Evolutionary conservation across 345 rosid genomes (phyloP), one percentile per base, ranked within the genome.

Genomic region (Euphorbia tirucalli): DNA sequence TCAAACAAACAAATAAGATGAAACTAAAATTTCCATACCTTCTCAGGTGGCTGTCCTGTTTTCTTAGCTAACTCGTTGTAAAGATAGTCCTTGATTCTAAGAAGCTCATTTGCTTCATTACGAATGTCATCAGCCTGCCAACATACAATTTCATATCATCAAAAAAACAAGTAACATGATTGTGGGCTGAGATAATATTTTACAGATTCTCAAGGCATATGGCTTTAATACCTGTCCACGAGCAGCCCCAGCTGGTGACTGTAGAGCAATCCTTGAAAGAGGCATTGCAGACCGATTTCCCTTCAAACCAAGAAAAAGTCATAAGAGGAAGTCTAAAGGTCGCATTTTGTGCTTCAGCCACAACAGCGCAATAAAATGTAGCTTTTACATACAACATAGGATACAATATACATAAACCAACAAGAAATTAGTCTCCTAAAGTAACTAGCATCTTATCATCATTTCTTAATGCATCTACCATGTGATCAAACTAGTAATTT

Each of bases 41-140:
- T 90, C 80, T 95, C 97, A 8, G 77, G 41, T 61, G 97, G 86
- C 78, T 90, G 97, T 50, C 99, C 91, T 0, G 97, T 95, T 22
- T 86, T 86, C 77, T 85, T 81, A 39, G 99, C 86, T 74, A 92
- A 81, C 81, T 92, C 97, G 13, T 67, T 84, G 76, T 78, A 87
- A 66, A 92, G 86, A 83, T 94, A 92, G 65, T 90, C 93, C 80
- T 83, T 77, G 69, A 94, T 82, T 78, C 96, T 87, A 52, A 90
- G 82, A 75, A 89, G 99, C 85, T 92, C 91, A 61, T 83, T 84
- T 25, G 96, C 88, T 83, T 95, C 97, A 70, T 86, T 88, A 22
- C 71, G 85, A 66, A 94, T 82, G 71, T 87, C 96, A 80, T 89
- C 97, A 61, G 93, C 97, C 96, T 92, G 81, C 63, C 7, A 56